Conservation (phyloP, 306 rosid genomes). For the Trichosanthes truncata region DNA sequence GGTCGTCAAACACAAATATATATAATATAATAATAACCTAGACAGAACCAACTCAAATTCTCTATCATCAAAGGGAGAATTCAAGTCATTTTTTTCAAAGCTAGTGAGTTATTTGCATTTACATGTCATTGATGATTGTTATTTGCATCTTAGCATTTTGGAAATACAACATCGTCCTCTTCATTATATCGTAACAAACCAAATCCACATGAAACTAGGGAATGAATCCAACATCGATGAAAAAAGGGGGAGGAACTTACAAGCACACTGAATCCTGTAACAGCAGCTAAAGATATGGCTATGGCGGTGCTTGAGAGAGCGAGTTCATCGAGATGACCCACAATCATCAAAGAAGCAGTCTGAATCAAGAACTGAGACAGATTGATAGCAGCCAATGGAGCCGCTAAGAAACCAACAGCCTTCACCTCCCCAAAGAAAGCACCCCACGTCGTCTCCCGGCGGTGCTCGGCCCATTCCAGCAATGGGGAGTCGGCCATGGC, state of each 20-base stretch:
- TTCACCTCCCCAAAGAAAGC: slow-evolving; percentile 26
- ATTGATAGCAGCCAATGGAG: slow-evolving; percentile 36
- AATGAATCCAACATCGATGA: neutral
- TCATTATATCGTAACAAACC: neutral
- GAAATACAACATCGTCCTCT: neutral
- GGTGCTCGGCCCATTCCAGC: neutral
- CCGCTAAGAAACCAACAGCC: slow-evolving; percentile 26
- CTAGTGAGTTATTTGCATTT: neutral
- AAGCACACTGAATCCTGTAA: slow-evolving; percentile 47
- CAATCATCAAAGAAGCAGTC: slow-evolving; percentile 40
- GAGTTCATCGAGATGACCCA: slow-evolving; percentile 47
- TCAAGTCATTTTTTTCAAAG: neutral
- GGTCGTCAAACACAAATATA: no score
- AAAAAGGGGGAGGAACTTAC: slow-evolving; percentile 14
- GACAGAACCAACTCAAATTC: neutral
- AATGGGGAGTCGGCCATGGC: neutral
- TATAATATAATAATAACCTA: no score
- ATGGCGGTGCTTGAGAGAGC: slow-evolving; percentile 44
- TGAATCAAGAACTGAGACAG: slow-evolving; percentile 38
- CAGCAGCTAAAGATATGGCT: slow-evolving; percentile 32
- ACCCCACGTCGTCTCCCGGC: slow-evolving; percentile 10
- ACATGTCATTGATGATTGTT: neutral
- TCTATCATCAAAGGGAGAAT: neutral
- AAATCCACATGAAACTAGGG: neutral
- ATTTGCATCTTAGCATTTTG: neutral